phyloP scores from a whole-genome alignment of 108 stramenopile species.

The Cyclostephanos invisitatus region DNA sequence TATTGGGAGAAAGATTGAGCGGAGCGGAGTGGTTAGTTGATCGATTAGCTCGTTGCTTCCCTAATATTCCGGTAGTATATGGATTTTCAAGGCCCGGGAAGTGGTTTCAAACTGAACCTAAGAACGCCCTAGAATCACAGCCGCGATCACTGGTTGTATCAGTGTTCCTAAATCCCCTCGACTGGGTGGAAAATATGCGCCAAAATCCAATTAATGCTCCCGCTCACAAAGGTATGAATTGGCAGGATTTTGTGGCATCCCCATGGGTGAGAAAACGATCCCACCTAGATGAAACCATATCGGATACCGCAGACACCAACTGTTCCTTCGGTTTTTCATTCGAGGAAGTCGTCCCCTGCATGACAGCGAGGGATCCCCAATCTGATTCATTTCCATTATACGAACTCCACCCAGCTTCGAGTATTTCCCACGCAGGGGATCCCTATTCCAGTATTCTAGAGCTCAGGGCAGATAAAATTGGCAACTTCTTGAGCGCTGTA shows the following conservation, averaged over 20 bases:
- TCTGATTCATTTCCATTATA: slow-evolving; percentile 47
- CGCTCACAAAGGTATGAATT: slow-evolving; percentile 41
- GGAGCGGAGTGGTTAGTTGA: slow-evolving; percentile 54
- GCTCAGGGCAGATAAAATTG: slow-evolving; percentile 60
- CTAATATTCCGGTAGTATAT: slow-evolving; percentile 28
- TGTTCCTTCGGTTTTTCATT: slow-evolving; percentile 49
- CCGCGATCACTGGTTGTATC: slow-evolving; percentile 43
- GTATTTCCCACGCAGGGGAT: slow-evolving; percentile 6
- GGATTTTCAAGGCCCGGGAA: slow-evolving; percentile 49
- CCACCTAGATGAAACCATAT: slow-evolving; percentile 35
- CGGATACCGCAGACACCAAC: slow-evolving; percentile 24
- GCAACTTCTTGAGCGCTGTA: slow-evolving; percentile 43
- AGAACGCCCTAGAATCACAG: neutral
- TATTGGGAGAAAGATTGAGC: slow-evolving; percentile 61
- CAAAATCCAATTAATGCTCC: slow-evolving; percentile 59
- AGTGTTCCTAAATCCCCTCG: slow-evolving; percentile 48
- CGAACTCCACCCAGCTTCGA: slow-evolving; percentile 29
- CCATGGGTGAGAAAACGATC: slow-evolving; percentile 58
- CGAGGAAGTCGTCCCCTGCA: slow-evolving; percentile 48
- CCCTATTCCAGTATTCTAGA: slow-evolving; percentile 44
- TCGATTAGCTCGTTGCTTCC: slow-evolving; percentile 51
- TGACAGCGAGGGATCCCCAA: slow-evolving; percentile 37
- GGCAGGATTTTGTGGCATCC: slow-evolving; percentile 53
- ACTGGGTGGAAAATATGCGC: slow-evolving; percentile 65
- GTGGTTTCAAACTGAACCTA: slow-evolving; percentile 54